Evolutionary conservation across 768 basidiomycete genomes (phyloP), one percentile per base, ranked within the genome.

Genomic region (Dacryopinax primogenitus): DNA sequence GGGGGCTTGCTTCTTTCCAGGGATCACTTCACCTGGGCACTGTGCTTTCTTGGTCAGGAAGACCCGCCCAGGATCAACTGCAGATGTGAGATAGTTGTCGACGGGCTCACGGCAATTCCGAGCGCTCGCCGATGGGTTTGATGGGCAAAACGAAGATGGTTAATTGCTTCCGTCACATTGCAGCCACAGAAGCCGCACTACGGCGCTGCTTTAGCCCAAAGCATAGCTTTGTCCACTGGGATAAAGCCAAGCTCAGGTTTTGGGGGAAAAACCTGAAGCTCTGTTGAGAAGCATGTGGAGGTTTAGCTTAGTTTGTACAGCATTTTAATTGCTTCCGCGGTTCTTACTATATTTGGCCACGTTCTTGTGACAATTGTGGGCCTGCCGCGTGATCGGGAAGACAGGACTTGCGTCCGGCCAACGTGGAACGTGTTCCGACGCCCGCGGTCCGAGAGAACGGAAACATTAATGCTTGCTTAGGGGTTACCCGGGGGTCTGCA

Each of bases 371-470:
- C 51, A 30, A 26, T 23, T 7, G 13, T 47, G 23, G 45, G 51
- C 32, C 51, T 58, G 26, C 26, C 21, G 41, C 41, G 23, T 44
- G 51, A 58, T 58, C 51, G 51, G 51, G 21, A 58, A 13, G 30
- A 30, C 26, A 30, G 13, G 32, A 13, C 51, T 58, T 30, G 51
- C 4, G 30, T 39, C 51, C 51, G 51, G 51, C 51, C 51, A 30
- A 58, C 51, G 51, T 58, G 51, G 51, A 58, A 58, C 51, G 51
- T 58, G 51, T 58, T 58, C 51, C 51, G 51, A 58, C 21, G 51
- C 26, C 26, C 26, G 21, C 51, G 30, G 51, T 58, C 51, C 51
- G 51, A 58, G 9, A 37, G 7, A 23, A 23, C 18, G 41, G 51
- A 58, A 58, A 6, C 18, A 58, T 58, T 58, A 44, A 23, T 23